Base-by-base conservation (phyloP, 192 early-diverging fungal genomes). In the Globomyces pollinis-pini region DNA sequence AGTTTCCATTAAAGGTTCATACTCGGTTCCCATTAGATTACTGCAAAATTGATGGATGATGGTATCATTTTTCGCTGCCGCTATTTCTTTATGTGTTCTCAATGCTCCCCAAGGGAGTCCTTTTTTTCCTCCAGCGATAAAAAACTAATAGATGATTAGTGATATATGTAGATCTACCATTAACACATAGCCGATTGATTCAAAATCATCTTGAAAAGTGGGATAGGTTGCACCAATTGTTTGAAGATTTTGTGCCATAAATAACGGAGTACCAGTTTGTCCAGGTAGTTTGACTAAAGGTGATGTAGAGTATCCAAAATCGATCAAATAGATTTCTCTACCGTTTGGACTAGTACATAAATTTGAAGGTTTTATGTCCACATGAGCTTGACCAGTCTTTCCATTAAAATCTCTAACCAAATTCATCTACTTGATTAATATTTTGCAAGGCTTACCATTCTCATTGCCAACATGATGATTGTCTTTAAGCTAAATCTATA, bases 351-450 rank as follows among this genome's bases (percentile, higher is more conserved):
- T 32, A 18, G 58, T 57, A 50, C 61, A 64, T 41, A 65, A 57
- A 57, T 68, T 68, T 24, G 62, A 64, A 33, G 67, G 67, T 30
- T 68, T 68, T 31, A 68, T 51, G 39, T 68, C 67, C 8, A 68
- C 62, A 38, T 68, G 67, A 15, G 59, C 67, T 29, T 59, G 47
- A 20, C 20, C 33, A 1, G 64, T 55, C 31, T 52, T 49, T 5
- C 52, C 41, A 50, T 35, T 43, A 42, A 65, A 65, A 8, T 53
- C 52, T 3, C 38, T 39, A 13, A 39, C 47, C 21, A 45, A 13
- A 21, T 12, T 15, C 47, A 65, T 43, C 64, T 65, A 7, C n/a
- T n/a, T n/a, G n/a, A n/a, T n/a, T n/a, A n/a, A 29, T 2, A 30
- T 39, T 11, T 28, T 15, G 4, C 32, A 31, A 34, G 0, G 9